A percentile compares a stretch with the other conserved stretches of the same genome.
Conservation (phyloP, 305 asterid genomes). For the Ajuga reptans region DNA sequence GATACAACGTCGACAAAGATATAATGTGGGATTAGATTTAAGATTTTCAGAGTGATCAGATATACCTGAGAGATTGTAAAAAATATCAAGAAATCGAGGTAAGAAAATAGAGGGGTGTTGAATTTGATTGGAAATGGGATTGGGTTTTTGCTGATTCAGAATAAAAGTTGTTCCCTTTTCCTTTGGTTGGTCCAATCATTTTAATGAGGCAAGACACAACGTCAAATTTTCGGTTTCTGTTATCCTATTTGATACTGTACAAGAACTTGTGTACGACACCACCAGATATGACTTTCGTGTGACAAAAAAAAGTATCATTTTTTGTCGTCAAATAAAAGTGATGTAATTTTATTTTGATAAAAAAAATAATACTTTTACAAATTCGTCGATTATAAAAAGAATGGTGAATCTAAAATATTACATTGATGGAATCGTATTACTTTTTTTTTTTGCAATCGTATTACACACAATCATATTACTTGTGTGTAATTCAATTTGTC, state of each 20-base stretch:
- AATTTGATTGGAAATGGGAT: neutral
- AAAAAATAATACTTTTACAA: too few species aligned
- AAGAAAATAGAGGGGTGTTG: slow-evolving; percentile 19
- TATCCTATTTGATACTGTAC: neutral
- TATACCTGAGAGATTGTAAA: slow-evolving; percentile 29
- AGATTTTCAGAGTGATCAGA: neutral
- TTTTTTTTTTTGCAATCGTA: too few species aligned
- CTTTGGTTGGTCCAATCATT: slow-evolving; percentile 9
- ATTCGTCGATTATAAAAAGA: too few species aligned
- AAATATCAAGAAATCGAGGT: slow-evolving; percentile 20
- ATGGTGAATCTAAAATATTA: too few species aligned
- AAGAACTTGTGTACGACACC: too few species aligned
- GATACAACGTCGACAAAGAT: neutral
- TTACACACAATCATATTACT: too few species aligned
- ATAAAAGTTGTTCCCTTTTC: slow-evolving; percentile 16
- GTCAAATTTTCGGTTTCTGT: slow-evolving; percentile 4
- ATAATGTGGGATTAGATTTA: slow-evolving; percentile 27
- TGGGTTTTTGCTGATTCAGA: slow-evolving; percentile 17
- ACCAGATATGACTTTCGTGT: too few species aligned
- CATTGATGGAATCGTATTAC: too few species aligned
- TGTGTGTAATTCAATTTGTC: too few species aligned
- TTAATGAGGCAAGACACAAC: neutral
- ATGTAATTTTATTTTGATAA: too few species aligned
- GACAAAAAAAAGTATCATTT: too few species aligned
- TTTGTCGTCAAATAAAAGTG: too few species aligned